These are phyloP conservation scores for Suillus plorans DNA, from an alignment of 768 basidiomycete genomes.

Conservation along the genomic window DNA sequence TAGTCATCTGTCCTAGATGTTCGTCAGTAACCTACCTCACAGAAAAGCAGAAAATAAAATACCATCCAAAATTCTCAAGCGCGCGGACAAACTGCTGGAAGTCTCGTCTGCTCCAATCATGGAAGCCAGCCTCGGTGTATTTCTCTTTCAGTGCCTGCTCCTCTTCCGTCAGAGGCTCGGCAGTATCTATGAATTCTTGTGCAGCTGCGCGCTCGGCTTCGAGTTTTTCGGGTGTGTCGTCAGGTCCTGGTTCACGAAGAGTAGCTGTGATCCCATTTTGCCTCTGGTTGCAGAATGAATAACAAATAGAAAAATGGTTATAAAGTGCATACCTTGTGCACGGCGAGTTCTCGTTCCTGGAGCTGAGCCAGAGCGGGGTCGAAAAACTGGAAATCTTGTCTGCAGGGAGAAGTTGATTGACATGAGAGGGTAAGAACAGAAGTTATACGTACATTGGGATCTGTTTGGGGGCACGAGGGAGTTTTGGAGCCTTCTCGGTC, in stretches of 20 bases:
- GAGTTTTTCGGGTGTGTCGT: slow-evolving; percentile 80
- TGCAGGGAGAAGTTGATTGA: slow-evolving; percentile 25
- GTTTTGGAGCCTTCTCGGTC: slow-evolving; percentile 76
- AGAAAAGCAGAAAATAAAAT: slow-evolving; percentile 20
- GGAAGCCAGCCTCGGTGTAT: slow-evolving; percentile 76
- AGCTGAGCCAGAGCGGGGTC: slow-evolving; percentile 74
- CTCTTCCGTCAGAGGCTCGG: slow-evolving; percentile 88
- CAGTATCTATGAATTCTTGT: slow-evolving; percentile 90
- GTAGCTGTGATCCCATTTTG: slow-evolving; percentile 67
- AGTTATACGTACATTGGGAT: slow-evolving; percentile 62
- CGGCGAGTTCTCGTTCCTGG: slow-evolving; percentile 85
- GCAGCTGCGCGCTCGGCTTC: slow-evolving; percentile 78
- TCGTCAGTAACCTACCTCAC: not conserved
- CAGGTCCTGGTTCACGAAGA: slow-evolving; percentile 64
- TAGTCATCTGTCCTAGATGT: slow-evolving; percentile 56
- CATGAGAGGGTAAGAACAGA: not conserved
- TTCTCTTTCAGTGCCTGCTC: slow-evolving; percentile 81
- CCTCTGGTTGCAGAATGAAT: slow-evolving; percentile 36
- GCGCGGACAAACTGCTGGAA: slow-evolving; percentile 89
- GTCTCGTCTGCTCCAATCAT: slow-evolving; percentile 89
- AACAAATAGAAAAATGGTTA: not conserved
- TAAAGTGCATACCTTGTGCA: slow-evolving; percentile 58
- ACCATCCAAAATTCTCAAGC: slow-evolving; percentile 82
- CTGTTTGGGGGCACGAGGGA: slow-evolving; percentile 87
- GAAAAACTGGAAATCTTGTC: slow-evolving; percentile 98